Percentiles rank a stretch among this genome's conserved stretches.
Conservation (phyloP, 441 rosid genomes). For the Mallotus japonicus region DNA sequence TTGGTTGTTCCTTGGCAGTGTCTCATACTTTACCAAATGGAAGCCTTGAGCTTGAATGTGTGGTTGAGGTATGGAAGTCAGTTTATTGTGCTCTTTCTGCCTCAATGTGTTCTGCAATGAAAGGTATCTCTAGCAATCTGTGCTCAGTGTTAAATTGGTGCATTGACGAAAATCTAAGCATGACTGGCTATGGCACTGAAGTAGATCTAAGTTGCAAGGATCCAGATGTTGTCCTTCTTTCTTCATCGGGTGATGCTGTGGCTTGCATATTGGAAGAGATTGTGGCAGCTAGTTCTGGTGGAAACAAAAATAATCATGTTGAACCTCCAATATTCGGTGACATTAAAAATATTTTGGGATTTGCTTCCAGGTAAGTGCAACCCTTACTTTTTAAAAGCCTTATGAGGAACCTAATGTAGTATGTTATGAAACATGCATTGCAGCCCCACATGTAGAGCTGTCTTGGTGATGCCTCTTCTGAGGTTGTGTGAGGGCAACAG, state of each 20-base stretch:
- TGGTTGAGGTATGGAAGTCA: constrained; percentile 45
- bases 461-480: no score
- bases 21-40: constrained; percentile 21
- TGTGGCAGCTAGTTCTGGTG: constrained; percentile 23
- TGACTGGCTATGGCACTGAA: constrained; percentile 21
- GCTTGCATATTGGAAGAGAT: constrained; percentile 34
- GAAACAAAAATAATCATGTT: constrained; percentile 20
- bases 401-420: neutral
- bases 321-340: constrained; percentile 6
- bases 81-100: constrained; percentile 37
- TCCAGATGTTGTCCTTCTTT: constrained; percentile 26
- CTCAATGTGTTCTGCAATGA: constrained; percentile 21
- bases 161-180: constrained; percentile 29
- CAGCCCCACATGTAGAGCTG: no score
- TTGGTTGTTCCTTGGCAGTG: constrained; percentile 26
- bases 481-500: no score
- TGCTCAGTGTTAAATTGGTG: constrained; percentile 35
- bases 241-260: constrained; percentile 36
- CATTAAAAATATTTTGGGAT: constrained; percentile 23
- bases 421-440: no score
- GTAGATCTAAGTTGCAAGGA: constrained; percentile 24
- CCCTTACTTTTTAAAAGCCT: constrained; percentile 15
- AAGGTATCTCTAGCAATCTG: constrained; percentile 29
- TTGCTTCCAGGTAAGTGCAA: constrained; percentile 43
- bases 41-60: constrained; percentile 31